Conservation (phyloP, 306 rosid genomes). For the Lotus japonicus region DNA sequence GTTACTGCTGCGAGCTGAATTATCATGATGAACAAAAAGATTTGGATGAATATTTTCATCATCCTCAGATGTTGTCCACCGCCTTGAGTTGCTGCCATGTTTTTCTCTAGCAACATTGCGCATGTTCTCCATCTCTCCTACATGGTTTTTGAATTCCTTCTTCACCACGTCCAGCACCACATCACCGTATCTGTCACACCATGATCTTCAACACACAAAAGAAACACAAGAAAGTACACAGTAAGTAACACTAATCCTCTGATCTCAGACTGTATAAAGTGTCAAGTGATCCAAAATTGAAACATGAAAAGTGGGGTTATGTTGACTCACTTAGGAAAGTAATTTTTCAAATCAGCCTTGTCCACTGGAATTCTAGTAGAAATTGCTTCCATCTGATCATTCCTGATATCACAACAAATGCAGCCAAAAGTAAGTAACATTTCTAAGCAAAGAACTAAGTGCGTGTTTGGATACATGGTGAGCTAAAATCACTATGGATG, state of each 20-base stretch:
- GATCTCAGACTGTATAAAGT: neutral
- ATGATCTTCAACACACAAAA: conserved; percentile 39
- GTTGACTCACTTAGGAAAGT: conserved; percentile 43
- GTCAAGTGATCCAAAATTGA: neutral
- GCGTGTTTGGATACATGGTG: too few relatives aligned
- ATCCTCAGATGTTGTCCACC: conserved; percentile 73
- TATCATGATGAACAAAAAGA: conserved; percentile 34
- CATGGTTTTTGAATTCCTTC: conserved; percentile 73
- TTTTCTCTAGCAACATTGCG: conserved; percentile 50
- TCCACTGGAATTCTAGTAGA: conserved; percentile 46
- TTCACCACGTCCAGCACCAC: conserved; percentile 73
- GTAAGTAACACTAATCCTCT: neutral
- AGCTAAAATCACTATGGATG: too few relatives aligned
- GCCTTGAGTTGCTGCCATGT: conserved; percentile 43
- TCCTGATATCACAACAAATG: conserved; percentile 19
- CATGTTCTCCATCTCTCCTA: conserved; percentile 69
- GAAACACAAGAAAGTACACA: neutral
- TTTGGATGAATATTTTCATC: conserved; percentile 80
- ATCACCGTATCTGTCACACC: conserved; percentile 74
- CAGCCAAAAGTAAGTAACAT: neutral
- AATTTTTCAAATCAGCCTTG: conserved; percentile 38
- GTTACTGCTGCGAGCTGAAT: conserved; percentile 29
- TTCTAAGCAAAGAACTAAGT: neutral
- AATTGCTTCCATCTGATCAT: conserved; percentile 43
- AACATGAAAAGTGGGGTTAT: neutral